A percentile compares a stretch with the other conserved stretches of the same genome.
Conservation (phyloP, 345 rosid genomes). For the Cardamine chenopodiifolia region DNA sequence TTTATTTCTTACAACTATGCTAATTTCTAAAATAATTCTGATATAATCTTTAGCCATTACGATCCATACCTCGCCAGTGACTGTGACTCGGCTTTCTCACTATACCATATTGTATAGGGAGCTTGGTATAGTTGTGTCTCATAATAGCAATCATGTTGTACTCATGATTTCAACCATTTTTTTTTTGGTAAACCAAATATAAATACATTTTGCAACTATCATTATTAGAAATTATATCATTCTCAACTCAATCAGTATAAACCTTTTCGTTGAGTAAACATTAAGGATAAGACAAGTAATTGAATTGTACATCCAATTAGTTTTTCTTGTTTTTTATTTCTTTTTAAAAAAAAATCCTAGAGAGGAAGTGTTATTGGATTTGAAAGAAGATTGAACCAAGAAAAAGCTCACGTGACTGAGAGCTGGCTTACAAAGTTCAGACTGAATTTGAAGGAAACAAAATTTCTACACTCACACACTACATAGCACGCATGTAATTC, state of each 20-base stretch:
- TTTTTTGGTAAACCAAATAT: background rate
- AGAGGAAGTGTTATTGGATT: background rate
- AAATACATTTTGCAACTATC: slow-evolving; percentile 1
- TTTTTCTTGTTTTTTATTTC: too few relatives aligned
- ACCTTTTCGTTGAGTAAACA: slow-evolving; percentile 39
- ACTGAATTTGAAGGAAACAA: background rate
- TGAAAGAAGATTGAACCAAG: background rate
- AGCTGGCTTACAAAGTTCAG: background rate
- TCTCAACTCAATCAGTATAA: slow-evolving; percentile 31
- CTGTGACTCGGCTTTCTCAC: background rate
- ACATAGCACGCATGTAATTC: too few relatives aligned
- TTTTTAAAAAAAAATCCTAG: too few relatives aligned
- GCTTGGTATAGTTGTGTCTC: background rate
- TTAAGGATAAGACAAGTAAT: slow-evolving; percentile 33
- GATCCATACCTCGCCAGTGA: background rate
- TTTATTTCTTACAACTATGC: background rate
- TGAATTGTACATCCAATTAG: background rate
- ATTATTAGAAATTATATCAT: slow-evolving; percentile 30
- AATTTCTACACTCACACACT: background rate
- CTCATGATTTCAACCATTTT: slow-evolving; percentile 23
- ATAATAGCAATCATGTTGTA: slow-evolving; percentile 4
- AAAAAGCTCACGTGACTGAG: background rate
- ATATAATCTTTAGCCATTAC: background rate
- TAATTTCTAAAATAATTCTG: background rate
- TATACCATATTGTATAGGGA: background rate